Conservation (phyloP, 1,284 basidiomycete genomes). For the Laetiporus sulphureus region DNA sequence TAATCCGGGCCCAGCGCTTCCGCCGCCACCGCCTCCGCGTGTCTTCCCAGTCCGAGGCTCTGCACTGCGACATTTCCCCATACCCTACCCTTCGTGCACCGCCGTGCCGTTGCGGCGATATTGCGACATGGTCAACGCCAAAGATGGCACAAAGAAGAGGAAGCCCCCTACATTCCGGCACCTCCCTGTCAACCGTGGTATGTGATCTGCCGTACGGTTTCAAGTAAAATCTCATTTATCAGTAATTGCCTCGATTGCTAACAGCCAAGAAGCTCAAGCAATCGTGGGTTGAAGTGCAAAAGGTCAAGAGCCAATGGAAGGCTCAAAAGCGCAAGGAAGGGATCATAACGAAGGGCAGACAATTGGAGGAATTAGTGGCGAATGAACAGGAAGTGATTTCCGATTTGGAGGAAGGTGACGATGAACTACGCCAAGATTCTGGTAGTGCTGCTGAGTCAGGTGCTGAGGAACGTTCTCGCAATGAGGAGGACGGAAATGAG, state of each 20-base stretch:
- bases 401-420: constrained; percentile 7
- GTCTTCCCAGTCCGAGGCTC: neutral
- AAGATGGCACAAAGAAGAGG: constrained; percentile 38
- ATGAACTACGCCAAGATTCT: constrained; percentile 1
- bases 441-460: constrained; percentile 10
- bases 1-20: constrained; percentile 2
- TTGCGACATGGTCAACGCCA: constrained; percentile 6
- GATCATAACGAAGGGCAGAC: constrained; percentile 19
- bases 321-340: constrained; percentile 64
- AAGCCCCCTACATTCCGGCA: constrained; percentile 67
- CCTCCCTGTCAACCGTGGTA: constrained; percentile 59
- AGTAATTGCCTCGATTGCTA: constrained; percentile 7
- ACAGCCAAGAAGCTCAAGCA: constrained; percentile 69
- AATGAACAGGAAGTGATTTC: constrained; percentile 9
- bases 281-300: constrained; percentile 65
- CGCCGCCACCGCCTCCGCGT: no score
- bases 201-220: no score
- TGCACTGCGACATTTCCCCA: constrained; percentile 3
- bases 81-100: constrained; percentile 1
- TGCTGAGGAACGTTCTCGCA: constrained; percentile 10
- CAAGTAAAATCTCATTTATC: no score
- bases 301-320: constrained; percentile 73
- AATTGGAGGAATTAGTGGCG: constrained; percentile 11
- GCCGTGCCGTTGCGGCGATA: neutral
- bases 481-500: neutral